Percentiles rank a stretch among this genome's conserved stretches.
Evolutionary conservation across 257 asterid species (phyloP).

Genomic region (Eustoma russellianum): DNA sequence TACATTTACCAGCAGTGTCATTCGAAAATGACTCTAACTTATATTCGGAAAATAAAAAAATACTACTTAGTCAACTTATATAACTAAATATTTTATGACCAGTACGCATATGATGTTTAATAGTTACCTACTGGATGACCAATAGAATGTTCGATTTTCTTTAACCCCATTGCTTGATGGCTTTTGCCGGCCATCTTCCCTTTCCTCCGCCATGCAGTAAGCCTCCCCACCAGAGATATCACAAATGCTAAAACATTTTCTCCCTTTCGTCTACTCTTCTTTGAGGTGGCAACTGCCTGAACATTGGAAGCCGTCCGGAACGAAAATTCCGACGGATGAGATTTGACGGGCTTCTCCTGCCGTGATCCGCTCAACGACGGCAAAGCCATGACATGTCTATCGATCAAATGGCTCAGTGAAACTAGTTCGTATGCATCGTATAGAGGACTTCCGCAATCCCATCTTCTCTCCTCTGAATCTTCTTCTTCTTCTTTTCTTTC

Average conservation of each 20-base stretch:
- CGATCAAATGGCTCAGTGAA: slow-evolving; percentile 43
- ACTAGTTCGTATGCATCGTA: slow-evolving; percentile 61
- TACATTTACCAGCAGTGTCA: too few relatives aligned
- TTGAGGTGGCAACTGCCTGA: slow-evolving; percentile 2
- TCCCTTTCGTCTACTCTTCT: slow-evolving; percentile 1
- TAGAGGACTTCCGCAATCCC: slow-evolving; percentile 76
- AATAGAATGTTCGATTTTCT: too few relatives aligned
- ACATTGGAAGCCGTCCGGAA: slow-evolving; percentile 2
- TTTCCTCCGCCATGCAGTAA: not conserved
- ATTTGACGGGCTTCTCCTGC: not conserved
- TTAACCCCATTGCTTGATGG: too few relatives aligned
- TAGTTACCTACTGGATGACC: too few relatives aligned
- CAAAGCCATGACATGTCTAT: slow-evolving; percentile 37
- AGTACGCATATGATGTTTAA: too few relatives aligned
- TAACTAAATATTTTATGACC: too few relatives aligned
- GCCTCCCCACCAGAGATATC: not conserved
- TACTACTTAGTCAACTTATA: too few relatives aligned
- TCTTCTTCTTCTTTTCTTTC: slow-evolving; percentile 7
- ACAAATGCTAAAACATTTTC: slow-evolving; percentile 16
- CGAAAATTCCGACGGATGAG: not conserved
- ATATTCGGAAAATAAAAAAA: too few relatives aligned
- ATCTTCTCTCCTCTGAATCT: slow-evolving; percentile 14
- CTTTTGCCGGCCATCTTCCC: not conserved
- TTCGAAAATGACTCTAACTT: too few relatives aligned
- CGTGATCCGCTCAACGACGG: slow-evolving; percentile 28